Base-by-base conservation (phyloP, 1,284 basidiomycete species). In the Sporisorium scitamineum region DNA sequence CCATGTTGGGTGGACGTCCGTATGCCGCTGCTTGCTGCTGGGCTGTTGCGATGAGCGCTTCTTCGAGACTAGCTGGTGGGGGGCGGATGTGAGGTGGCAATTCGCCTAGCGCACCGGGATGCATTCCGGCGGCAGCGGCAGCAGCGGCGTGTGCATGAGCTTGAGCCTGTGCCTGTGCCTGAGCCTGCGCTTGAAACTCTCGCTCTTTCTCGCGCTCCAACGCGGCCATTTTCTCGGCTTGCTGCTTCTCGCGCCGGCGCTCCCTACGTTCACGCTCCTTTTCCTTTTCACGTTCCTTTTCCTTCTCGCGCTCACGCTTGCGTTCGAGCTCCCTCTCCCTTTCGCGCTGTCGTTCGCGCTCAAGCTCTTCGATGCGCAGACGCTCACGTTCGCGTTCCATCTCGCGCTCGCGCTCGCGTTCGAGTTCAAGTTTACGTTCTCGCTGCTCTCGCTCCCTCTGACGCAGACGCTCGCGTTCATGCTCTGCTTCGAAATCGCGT, bases 191-290 rank as follows among this genome's bases (percentile, higher is more conserved):
- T 20, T 66, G 67, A 32, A 57, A 59, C 48, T 66, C 69, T n/a
- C 58, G 51, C 52, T 73, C 66, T 57, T 61, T 72, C 42, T 70
- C 70, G 16, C 67, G 67, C 45, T 76, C 73, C 29, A 70, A 42
- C 0, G 68, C 73, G 9, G 68, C 68, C 57, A 56, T 39, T 64
- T 76, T 76, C 9, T 76, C 73, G 9, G 73, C 73, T 24, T 76
- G 73, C 41, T 75, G 72, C 58, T 70, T 70, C 58, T 76, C 73
- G 8, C 64, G 47, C 24, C 73, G 64, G 27, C 73, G 68, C 20
- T 76, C 73, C 16, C 63, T 44, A 10, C 63, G 64, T 20, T 76
- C 73, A 18, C 68, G 68, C 32, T 70, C 67, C 56, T 63, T 70
- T 20, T 70, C 72, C 63, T 70, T 67, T 20, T 75, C 69, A 10